These are phyloP conservation scores for Dipodascus albidus DNA, from an alignment of 805 yeast species.

Conservation along the genomic window DNA sequence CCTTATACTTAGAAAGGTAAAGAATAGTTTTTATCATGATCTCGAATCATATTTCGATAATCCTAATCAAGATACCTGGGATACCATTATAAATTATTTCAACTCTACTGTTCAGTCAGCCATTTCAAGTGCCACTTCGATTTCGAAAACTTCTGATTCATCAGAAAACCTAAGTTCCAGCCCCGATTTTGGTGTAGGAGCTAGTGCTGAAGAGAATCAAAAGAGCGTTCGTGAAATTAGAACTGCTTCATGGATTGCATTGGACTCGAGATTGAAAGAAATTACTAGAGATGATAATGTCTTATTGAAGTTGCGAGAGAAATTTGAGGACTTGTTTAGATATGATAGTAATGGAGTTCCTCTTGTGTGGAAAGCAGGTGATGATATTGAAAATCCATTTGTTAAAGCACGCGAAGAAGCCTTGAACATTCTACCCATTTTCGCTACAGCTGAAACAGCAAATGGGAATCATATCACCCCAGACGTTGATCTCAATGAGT, in stretches of 20 bases:
- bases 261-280: slow-evolving; percentile 48
- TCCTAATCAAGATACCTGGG: slow-evolving; percentile 53
- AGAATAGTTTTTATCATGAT: slow-evolving; percentile 27
- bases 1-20: slow-evolving; percentile 17
- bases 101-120: slow-evolving; percentile 23
- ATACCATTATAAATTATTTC: slow-evolving; percentile 37
- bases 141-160: neutral
- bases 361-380: slow-evolving; percentile 60
- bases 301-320: slow-evolving; percentile 54
- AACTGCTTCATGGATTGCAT: slow-evolving; percentile 51
- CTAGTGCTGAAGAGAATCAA: slow-evolving; percentile 32
- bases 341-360: slow-evolving; percentile 81
- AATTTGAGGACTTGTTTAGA: slow-evolving; percentile 73
- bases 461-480: slow-evolving; percentile 51
- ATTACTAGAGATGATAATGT: slow-evolving; percentile 56
- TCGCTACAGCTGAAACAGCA: slow-evolving; percentile 37
- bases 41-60: slow-evolving; percentile 36
- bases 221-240: slow-evolving; percentile 34
- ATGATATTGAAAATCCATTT: slow-evolving; percentile 60
- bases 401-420: slow-evolving; percentile 49
- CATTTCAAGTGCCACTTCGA: slow-evolving; percentile 26
- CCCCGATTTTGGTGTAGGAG: slow-evolving; percentile 58
- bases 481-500: slow-evolving; percentile 35
- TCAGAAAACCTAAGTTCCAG: slow-evolving; percentile 12
- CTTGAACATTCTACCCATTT: slow-evolving; percentile 43